Percentiles rank a stretch among this genome's conserved stretches.
phyloP scores from a whole-genome alignment of 805 yeast species.

The Starmerella cellae region DNA sequence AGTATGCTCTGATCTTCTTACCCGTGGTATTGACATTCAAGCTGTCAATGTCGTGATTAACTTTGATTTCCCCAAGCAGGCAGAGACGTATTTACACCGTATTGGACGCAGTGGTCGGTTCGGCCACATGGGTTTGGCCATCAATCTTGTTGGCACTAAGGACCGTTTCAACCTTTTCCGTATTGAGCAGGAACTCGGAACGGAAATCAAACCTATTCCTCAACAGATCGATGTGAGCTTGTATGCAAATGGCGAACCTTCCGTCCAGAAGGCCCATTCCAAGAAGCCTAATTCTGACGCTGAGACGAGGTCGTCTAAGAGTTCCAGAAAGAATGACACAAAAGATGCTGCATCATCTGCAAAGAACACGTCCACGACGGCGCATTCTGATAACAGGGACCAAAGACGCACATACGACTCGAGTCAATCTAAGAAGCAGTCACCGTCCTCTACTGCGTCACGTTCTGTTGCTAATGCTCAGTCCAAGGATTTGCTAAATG shows the following conservation, averaged over 20 bases:
- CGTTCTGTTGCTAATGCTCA: too few relatives aligned
- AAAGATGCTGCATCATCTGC: not conserved
- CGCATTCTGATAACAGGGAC: too few relatives aligned
- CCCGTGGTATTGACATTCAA: conserved; percentile 98
- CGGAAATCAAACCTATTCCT: conserved; percentile 95
- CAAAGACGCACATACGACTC: too few relatives aligned
- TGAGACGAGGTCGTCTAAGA: not conserved
- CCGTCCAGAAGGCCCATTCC: conserved; percentile 4
- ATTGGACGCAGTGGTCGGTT: conserved; percentile 98
- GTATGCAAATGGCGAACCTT: conserved; percentile 63
- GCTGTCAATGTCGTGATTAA: conserved; percentile 97
- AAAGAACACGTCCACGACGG: not conserved
- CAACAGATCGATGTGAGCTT: conserved; percentile 77
- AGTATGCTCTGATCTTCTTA: conserved; percentile 89
- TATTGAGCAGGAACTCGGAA: conserved; percentile 93
- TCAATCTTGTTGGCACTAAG: conserved; percentile 91
- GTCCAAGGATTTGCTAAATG: too few relatives aligned
- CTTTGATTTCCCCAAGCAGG: conserved; percentile 96
- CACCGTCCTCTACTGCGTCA: not conserved
- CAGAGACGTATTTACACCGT: conserved; percentile 95
- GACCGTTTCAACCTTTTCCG: conserved; percentile 87
- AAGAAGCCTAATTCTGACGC: too few relatives aligned
- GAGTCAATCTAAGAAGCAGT: not conserved
- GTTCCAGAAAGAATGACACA: not conserved
- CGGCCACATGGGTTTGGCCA: conserved; percentile 96